Conservation (phyloP, 495 filamentous ascomycete genomes). For the Pyrenopolyporus hunteri region DNA sequence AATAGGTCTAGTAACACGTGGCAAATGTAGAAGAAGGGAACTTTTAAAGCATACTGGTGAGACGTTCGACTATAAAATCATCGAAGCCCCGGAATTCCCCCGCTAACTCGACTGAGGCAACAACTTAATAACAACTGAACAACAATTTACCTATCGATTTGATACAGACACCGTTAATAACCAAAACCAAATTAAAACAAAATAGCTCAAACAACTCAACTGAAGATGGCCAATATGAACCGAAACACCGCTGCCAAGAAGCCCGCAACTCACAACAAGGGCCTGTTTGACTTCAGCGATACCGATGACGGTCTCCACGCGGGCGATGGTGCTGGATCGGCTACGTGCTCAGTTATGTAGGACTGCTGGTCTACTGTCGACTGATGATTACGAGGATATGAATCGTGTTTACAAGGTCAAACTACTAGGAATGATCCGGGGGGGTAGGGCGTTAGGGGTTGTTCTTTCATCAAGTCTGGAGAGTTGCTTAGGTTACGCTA, state of each 20-base stretch:
- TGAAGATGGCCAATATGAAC: conserved; percentile 23
- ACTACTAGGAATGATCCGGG: background rate
- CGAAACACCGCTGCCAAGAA: conserved; percentile 16
- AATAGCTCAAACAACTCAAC: background rate
- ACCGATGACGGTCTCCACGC: conserved; percentile 11
- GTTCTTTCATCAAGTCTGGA: conserved; percentile 1
- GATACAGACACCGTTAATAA: background rate
- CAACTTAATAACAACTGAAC: background rate
- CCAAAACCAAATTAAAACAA: too few relatives aligned
- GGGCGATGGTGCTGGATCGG: conserved; percentile 6
- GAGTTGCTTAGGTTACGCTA: background rate
- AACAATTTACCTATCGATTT: background rate
- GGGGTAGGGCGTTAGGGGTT: background rate
- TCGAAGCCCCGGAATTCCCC: background rate
- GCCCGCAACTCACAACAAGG: conserved; percentile 25
- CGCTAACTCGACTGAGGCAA: background rate
- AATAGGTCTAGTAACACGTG: too few relatives aligned
- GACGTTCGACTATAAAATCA: background rate
- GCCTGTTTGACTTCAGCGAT: conserved; percentile 36
- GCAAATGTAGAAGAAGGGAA: too few relatives aligned
- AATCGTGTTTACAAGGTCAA: background rate
- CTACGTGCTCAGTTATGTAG: conserved; percentile 29
- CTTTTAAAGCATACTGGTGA: too few relatives aligned
- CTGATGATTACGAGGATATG: conserved; percentile 2
- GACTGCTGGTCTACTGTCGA: background rate